phyloP scores from a whole-genome alignment of 768 basidiomycete species.

The Phlegmacium glaucopus region DNA sequence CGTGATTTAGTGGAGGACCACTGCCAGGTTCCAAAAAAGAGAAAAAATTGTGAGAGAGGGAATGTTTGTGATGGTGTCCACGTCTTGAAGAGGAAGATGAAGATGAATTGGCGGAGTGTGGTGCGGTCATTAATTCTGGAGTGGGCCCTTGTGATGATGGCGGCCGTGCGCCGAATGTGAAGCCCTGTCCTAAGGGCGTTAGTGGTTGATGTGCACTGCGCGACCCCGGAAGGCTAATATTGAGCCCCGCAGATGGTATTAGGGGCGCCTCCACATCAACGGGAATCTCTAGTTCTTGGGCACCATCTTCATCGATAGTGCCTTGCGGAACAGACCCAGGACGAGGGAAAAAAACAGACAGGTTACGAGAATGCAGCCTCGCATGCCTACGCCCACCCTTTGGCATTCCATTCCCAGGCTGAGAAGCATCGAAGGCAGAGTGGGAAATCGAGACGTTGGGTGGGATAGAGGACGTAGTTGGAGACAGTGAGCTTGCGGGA shows the following conservation, averaged over 20 bases:
- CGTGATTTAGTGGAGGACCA: constrained; percentile 8
- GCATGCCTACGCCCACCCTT: constrained; percentile 48
- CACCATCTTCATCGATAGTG: constrained; percentile 67
- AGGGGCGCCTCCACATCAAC: constrained; percentile 46
- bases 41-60: constrained; percentile 92
- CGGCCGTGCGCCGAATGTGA: constrained; percentile 62
- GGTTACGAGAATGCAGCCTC: constrained; percentile 84
- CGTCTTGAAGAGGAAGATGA: constrained; percentile 42
- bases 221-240: constrained; percentile 38
- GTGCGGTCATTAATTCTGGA: constrained; percentile 24
- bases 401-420: constrained; percentile 7
- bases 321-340: constrained; percentile 60
- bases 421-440: constrained; percentile 18
- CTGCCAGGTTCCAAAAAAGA: constrained; percentile 85
- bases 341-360: constrained; percentile 88
- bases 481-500: constrained; percentile 14
- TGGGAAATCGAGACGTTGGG: constrained; percentile 12
- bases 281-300: constrained; percentile 45
- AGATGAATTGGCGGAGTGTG: constrained; percentile 12
- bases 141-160: constrained; percentile 30
- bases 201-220: constrained; percentile 25
- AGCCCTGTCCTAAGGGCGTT: constrained; percentile 48
- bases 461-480: constrained; percentile 6
- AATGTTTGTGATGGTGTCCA: constrained; percentile 92
- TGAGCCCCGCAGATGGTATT: constrained; percentile 40